Percentiles rank a stretch among this genome's conserved stretches.
Evolutionary conservation across 2,329 filamentous ascomycete genomes (phyloP).

Genomic region (Cylindrodendrum hubeiense): DNA sequence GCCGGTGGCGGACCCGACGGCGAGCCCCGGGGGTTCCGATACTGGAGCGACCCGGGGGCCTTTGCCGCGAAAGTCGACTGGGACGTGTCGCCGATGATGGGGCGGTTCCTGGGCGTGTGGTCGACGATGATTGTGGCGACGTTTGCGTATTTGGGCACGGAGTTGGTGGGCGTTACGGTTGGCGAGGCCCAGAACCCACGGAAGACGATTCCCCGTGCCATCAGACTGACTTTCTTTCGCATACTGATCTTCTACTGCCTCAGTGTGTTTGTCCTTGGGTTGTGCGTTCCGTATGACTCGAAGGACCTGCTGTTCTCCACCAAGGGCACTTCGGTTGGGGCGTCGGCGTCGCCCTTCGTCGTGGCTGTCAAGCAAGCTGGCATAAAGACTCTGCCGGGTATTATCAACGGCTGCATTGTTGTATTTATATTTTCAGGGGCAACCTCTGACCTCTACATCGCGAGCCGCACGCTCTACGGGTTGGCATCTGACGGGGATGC

Average conservation of each 20-base stretch:
- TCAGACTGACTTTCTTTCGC: slow-evolving; percentile 84
- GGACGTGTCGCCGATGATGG: slow-evolving; percentile 49
- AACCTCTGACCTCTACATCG: slow-evolving; percentile 84
- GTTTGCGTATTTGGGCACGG: slow-evolving; percentile 81
- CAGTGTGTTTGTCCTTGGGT: slow-evolving; percentile 79
- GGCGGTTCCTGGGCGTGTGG: slow-evolving; percentile 73
- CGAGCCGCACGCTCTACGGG: slow-evolving; percentile 78
- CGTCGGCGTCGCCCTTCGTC: slow-evolving; percentile 76
- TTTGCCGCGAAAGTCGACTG: slow-evolving; percentile 6
- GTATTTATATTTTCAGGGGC: slow-evolving; percentile 82
- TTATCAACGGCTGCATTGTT: slow-evolving; percentile 80
- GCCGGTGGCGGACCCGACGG: slow-evolving; percentile 73
- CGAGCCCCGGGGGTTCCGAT: slow-evolving; percentile 73
- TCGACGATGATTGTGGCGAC: slow-evolving; percentile 79
- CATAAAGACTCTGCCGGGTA: slow-evolving; percentile 73
- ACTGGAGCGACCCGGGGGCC: slow-evolving; percentile 69
- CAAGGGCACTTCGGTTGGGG: slow-evolving; percentile 46
- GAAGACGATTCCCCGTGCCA: slow-evolving; percentile 80
- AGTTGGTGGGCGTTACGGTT: slow-evolving; percentile 82
- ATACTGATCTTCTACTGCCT: slow-evolving; percentile 85
- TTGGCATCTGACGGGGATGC: slow-evolving; percentile 79
- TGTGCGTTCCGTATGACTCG: slow-evolving; percentile 80
- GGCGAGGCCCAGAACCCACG: slow-evolving; percentile 85
- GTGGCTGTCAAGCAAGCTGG: slow-evolving; percentile 76
- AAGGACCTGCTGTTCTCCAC: slow-evolving; percentile 69